These are phyloP conservation scores for Rhizopus delemar DNA, from an alignment of 371 early-diverging fungal genomes.

Conservation along the genomic window DNA sequence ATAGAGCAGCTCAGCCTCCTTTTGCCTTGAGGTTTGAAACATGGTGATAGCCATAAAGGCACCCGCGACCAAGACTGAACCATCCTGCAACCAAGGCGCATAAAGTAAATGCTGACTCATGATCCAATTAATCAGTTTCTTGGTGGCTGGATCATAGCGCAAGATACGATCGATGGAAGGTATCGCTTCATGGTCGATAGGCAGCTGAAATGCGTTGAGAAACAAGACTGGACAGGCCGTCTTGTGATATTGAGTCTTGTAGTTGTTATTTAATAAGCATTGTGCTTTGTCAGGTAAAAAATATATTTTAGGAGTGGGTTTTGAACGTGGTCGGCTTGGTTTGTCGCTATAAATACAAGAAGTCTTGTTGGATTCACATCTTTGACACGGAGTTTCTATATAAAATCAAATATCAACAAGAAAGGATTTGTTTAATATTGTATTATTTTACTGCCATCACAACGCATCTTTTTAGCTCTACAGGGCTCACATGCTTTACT, in stretches of 20 bases:
- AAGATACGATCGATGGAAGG: not conserved
- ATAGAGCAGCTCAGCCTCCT: slow-evolving; percentile 19
- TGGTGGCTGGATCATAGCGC: not conserved
- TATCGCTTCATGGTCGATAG: not conserved
- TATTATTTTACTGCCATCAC: slow-evolving; percentile 27
- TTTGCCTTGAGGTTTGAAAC: not conserved
- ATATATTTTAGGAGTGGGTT: not conserved
- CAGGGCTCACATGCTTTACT: slow-evolving; percentile 31
- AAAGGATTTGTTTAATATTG: too few relatives aligned
- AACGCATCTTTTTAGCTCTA: slow-evolving; percentile 33
- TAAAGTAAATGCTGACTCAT: slow-evolving; percentile 36
- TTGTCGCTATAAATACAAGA: slow-evolving; percentile 25
- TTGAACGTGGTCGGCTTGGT: slow-evolving; percentile 12
- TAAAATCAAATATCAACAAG: not conserved
- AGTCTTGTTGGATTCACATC: slow-evolving; percentile 26
- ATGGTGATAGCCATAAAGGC: slow-evolving; percentile 6
- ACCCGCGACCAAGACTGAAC: slow-evolving; percentile 11
- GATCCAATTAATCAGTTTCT: slow-evolving; percentile 16
- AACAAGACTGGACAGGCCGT: slow-evolving; percentile 18
- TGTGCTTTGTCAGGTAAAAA: not conserved
- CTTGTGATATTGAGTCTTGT: slow-evolving; percentile 6
- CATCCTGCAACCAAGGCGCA: slow-evolving; percentile 27
- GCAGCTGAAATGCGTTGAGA: slow-evolving; percentile 1
- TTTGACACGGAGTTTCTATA: slow-evolving; percentile 25
- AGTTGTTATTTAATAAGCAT: not conserved